Base-by-base conservation (phyloP, 2,329 filamentous ascomycete species). In the Fusarium torreyae region DNA sequence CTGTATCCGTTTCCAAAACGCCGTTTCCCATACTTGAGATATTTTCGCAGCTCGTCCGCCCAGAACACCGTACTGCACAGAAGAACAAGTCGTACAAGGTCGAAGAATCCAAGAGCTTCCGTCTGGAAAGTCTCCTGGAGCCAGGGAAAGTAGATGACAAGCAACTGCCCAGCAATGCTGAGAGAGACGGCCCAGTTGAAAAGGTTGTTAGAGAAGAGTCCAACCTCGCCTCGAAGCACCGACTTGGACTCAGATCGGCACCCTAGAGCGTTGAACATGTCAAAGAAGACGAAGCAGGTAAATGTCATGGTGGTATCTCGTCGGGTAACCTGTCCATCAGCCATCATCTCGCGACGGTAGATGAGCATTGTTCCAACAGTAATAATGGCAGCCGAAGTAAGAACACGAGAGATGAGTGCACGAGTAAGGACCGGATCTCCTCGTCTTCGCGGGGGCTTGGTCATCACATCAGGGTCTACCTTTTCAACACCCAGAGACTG, bases 241-340 rank as follows among this genome's bases (percentile, higher is more conserved):
- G 93, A 97, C 79, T 98, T 98, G 67, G 88, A 90, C 77, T 97
- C 94, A 9, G 92, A 97, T 48, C 96, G 93, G 81, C 96, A 99
- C 17, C 93, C 91, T 22, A 99, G 85, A 3, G 96, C 96, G 80
- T 99, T 98, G 85, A 98, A 98, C 96, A 99, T 99, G 84, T 99
- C 96, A 80, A 98, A 99, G 55, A 99, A 88, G 45, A 99, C 96
- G 77, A 99, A 99, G 81, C 94, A 97, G 7, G 96, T 99, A 78
- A 99, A 99, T 0, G 96, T 98, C 92, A 99, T 98, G 69, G 96
- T 99, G 3, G 96, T 99, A 81, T 99, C 96, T 73, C 97, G 94
- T 50, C 93, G 93, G 2, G 91, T 97, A 62, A 98, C 92, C 61
- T 91, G 84, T 57, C 93, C 91, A 77, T 97, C 94, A 24, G 89